phyloP scores from a whole-genome alignment of 495 filamentous ascomycete genomes.

The Echria macrotheca region DNA sequence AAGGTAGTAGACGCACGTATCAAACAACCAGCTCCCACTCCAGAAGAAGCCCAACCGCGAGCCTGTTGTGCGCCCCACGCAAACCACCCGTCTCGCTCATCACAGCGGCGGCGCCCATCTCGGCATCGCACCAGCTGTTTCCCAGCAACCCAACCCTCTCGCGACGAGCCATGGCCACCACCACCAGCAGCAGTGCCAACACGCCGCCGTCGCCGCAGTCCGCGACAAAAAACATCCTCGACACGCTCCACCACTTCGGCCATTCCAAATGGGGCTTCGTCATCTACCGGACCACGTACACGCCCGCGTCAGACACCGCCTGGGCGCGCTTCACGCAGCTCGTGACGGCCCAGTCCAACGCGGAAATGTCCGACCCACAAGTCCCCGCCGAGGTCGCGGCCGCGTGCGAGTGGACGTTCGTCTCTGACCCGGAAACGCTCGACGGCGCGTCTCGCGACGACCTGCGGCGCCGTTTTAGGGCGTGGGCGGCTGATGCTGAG shows the following conservation, averaged over 20 bases:
- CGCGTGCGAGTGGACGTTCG: neutral
- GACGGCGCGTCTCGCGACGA: constrained; percentile 4
- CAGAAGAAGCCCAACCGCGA: too few relatives aligned
- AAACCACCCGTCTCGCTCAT: too few relatives aligned
- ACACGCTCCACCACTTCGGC: constrained; percentile 10
- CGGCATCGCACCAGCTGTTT: too few relatives aligned
- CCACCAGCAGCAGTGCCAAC: too few relatives aligned
- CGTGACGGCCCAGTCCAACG: neutral
- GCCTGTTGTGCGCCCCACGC: too few relatives aligned
- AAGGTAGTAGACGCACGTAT: too few relatives aligned
- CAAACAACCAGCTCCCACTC: too few relatives aligned
- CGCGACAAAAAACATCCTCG: too few relatives aligned
- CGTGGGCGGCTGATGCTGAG: neutral
- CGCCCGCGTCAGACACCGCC: neutral
- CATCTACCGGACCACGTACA: constrained; percentile 8
- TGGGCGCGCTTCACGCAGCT: neutral
- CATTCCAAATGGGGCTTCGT: constrained; percentile 6
- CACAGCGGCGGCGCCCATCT: too few relatives aligned
- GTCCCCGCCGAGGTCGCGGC: neutral
- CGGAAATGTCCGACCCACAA: neutral
- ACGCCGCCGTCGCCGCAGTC: too few relatives aligned
- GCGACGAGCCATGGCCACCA: too few relatives aligned
- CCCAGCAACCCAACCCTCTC: too few relatives aligned
- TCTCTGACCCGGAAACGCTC: constrained; percentile 3
- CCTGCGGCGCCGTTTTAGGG: neutral